Evolutionary conservation across 148 eudicot species (phyloP), one percentile per base, ranked within the genome.

Genomic region (Chenopodium album): DNA sequence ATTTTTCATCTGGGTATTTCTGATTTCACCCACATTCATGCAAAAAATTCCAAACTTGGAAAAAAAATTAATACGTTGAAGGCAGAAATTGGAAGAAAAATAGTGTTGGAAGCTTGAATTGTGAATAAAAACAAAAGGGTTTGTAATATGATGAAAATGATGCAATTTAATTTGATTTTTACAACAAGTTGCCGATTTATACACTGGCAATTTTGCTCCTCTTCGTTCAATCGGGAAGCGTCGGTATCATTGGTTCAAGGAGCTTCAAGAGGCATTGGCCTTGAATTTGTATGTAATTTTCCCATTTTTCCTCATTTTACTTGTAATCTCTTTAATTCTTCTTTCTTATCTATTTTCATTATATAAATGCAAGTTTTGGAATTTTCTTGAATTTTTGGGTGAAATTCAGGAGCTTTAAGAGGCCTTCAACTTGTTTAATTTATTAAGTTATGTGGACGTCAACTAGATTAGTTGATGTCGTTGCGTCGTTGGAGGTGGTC

Each of bases 211-310:
- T 78, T 7, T 14, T 74, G 54, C 70, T 78, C 78, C 22, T 73
- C 6, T 31, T 70, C 83, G 9, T 13, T n/a, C 22, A 73, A 76
- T 29, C 50, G 59, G 17, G 63, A 74, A 37, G 41, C 74, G 6
- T 75, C 84, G 0, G 88, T 88, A 78, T 88, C 90, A 4, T 67
- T 88, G 84, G 74, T 88, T 44, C 90, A 88, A 79, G 90, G 90
- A 56, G 90, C 90, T 76, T 88, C 90, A 4, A 72, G 90, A 77
- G 90, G 90, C 74, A 85, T 88, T 64, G 90, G 90, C 75, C 88
- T 88, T 71, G 82, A 88, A 86, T 88, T 88, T 74, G 90, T 88
- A 79, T 77, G 83, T 69, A 28, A 46, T 11, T 22, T 48, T 4
- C 11, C 65, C 9, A 62, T n/a, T 11, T 76, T 79, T 69, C 22